Base-by-base conservation (phyloP, 2,329 filamentous ascomycete species). In the Beauveria rudraprayagi region DNA sequence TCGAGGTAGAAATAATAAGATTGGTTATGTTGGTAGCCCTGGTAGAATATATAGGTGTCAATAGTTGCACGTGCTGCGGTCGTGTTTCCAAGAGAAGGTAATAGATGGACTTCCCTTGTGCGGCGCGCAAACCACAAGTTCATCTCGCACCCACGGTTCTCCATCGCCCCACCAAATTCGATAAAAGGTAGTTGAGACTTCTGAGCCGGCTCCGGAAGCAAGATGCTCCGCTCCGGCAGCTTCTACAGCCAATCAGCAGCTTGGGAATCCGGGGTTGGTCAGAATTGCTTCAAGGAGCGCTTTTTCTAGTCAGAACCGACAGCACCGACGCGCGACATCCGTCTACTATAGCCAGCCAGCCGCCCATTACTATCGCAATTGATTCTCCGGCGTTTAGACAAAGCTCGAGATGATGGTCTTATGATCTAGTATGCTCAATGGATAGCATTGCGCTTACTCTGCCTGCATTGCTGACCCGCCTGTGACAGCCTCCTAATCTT, bases 381-480 rank as follows among this genome's bases (percentile, higher is more conserved):
- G 30, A 10, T 19, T 30, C 34, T 24, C 17, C 26, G 17, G 34
- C 46, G 37, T 41, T 44, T 50, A 51, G 43, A 53, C 50, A 48
- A 56, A 37, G 34, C 17, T 40, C 16, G 26, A 58, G 61, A 64
- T 61, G 60, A 69, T 69, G 67, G 53, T 63, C 61, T 54, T 40
- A 40, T 61, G 46, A 59, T 65, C 30, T 60, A 62, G 67, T 68
- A 61, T 64, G 67, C 51, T 44, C 47, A 63, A 61, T 56, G 37
- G 30, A 37, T 28, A 17, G 37, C 41, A 52, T 43, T 56, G 48
- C 30, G 22, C 14, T 50, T 5, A 8, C 40, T 44, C 34, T 30
- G 37, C 34, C 44, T 51, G 28, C 40, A 19, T 60, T 28, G 34
- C 58, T 54, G 30, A 60, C 53, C 51, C 56, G 57, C 63, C 11